Percentiles rank a stretch among this genome's conserved stretches.
phyloP scores from a whole-genome alignment of 352 stramenopile genomes.

The Globisporangium middletonii region DNA sequence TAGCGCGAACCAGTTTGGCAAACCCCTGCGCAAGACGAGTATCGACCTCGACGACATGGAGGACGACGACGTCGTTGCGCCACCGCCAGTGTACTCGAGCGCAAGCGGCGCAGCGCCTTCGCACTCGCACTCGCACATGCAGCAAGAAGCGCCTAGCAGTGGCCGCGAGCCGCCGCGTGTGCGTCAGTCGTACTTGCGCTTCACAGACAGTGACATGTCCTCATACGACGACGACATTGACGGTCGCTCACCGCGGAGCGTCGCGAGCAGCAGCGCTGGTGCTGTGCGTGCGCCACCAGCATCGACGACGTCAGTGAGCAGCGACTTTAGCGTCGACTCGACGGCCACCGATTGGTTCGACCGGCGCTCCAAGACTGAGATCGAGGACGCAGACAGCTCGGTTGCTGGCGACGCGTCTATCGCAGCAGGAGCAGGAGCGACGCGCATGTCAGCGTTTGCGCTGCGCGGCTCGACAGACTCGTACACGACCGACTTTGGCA shows the following conservation, averaged over 20 bases:
- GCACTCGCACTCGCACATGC: background rate
- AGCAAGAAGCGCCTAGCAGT: conserved; percentile 7
- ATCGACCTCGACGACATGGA: conserved; percentile 31
- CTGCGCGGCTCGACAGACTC: conserved; percentile 7
- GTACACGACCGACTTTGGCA: conserved; percentile 15
- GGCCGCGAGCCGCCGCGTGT: background rate
- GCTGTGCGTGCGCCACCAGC: conserved; percentile 20
- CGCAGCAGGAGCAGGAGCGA: background rate
- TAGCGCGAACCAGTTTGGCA: conserved; percentile 4
- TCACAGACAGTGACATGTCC: conserved; percentile 18
- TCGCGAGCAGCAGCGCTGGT: background rate
- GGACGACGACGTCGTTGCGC: conserved; percentile 23
- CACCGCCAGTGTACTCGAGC: conserved; percentile 8
- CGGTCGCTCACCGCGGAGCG: conserved; percentile 8
- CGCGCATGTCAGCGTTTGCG: background rate
- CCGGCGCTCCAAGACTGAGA: conserved; percentile 36
- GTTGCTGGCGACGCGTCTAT: background rate
- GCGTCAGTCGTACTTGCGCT: conserved; percentile 15
- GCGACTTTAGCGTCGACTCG: conserved; percentile 30
- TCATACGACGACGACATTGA: conserved; percentile 15
- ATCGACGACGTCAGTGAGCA: conserved; percentile 40
- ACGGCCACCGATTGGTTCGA: conserved; percentile 38
- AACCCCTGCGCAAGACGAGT: conserved; percentile 21
- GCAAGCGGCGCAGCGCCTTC: background rate
- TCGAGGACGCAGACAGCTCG: conserved; percentile 17